Conservation (phyloP, 2,329 filamentous ascomycete species). For the Penicillium palitans region DNA sequence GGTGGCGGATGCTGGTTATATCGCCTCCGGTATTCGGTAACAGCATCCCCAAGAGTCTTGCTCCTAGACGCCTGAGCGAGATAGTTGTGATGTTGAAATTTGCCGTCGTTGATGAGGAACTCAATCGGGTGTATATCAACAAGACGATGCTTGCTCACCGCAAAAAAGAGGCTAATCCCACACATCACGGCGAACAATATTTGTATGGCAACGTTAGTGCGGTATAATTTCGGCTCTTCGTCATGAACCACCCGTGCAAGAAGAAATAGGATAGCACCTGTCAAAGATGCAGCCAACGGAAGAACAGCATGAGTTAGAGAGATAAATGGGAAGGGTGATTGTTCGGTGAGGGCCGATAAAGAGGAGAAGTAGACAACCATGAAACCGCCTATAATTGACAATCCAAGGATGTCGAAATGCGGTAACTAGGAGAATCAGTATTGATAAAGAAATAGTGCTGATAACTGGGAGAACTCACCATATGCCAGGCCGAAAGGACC, state of each 20-base stretch:
- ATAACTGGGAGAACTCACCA: conserved; percentile 35
- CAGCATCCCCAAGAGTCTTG: conserved; percentile 51
- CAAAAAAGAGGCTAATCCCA: conserved; percentile 44
- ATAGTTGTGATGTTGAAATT: conserved; percentile 52
- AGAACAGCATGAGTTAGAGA: conserved; percentile 29
- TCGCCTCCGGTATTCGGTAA: conserved; percentile 52
- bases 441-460: background rate
- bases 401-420: conserved; percentile 41
- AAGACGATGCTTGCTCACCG: conserved; percentile 42
- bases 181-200: conserved; percentile 44
- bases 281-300: conserved; percentile 34
- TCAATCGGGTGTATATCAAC: conserved; percentile 57
- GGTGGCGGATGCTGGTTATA: conserved; percentile 59
- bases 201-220: conserved; percentile 36
- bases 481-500: conserved; percentile 39
- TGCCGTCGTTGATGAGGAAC: conserved; percentile 53
- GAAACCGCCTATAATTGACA: conserved; percentile 41
- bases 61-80: conserved; percentile 50
- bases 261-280: conserved; percentile 32
- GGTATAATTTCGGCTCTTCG: conserved; percentile 32
- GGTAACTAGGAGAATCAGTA: conserved; percentile 38
- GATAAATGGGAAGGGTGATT: conserved; percentile 36
- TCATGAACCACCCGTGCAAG: conserved; percentile 28
- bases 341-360: conserved; percentile 32
- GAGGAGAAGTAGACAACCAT: conserved; percentile 37